Base-by-base conservation (phyloP, 1,139 yeast species). In the Taphrina wiesneri region DNA sequence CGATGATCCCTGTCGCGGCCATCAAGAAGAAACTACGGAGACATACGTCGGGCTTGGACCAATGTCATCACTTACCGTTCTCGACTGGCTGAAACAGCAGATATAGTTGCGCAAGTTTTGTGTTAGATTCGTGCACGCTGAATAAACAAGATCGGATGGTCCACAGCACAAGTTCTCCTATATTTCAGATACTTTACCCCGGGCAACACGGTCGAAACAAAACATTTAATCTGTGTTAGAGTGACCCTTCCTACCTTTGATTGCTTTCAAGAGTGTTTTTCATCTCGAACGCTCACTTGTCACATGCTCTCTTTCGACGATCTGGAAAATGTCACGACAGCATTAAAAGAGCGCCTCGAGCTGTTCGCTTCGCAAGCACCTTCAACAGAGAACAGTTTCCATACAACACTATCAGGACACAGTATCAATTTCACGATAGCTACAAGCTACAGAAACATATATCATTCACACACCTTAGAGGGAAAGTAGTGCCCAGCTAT, bases 61-160 rank as follows among this genome's bases (percentile, higher is more conserved):
- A 39, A 39, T 39, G 17, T n/a, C 15, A 15, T 39, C 43, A 19
- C 43, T 7, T 39, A 39, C 43, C 43, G n/a, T 7, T 15, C 17
- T n/a, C 17, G 19, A 39, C 43, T 39, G 19, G 43, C 43, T 39
- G 43, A 39, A 39, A 39, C 43, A n/a, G 43, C 43, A n/a, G 43
- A 13, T 39, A 39, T 39, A 39, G 43, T 39, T 39, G 43, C n/a
- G 43, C 43, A 39, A 19, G 17, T n/a, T 39, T 39, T 39, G 49
- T 45, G 49, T 21, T 45, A 45, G 49, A 45, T 45, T 45, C 49
- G 49, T 45, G 28, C 49, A 45, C 49, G 49, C 49, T 21, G 49
- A n/a, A 21, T 45, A 45, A 21, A 45, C n/a, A 45, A 23, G 28
- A 45, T 45, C 28, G 28, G 11, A 45, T 21, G 28, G 49, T 45